phyloP scores from a whole-genome alignment of 1,284 basidiomycete species.

The Afroboletus lepidellus region DNA sequence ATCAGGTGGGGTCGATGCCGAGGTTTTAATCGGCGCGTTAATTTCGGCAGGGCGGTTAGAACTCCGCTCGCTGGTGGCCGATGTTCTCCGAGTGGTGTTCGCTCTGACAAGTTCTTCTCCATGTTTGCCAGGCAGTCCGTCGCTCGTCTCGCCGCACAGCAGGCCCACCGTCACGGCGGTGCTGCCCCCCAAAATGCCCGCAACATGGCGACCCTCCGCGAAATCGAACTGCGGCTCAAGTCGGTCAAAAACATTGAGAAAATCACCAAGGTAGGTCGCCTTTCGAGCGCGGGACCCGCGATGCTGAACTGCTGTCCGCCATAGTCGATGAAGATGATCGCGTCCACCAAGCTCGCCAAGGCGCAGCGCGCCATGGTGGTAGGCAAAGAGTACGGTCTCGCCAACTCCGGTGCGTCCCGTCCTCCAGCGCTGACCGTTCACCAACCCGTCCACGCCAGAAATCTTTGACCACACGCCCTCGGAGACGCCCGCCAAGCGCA shows the following conservation, averaged over 20 bases:
- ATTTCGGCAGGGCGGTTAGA: conserved; percentile 19
- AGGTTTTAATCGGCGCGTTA: conserved; percentile 24
- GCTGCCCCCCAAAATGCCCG: conserved; percentile 61
- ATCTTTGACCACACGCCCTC: conserved; percentile 74
- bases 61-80: conserved; percentile 33
- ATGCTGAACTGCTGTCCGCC: conserved; percentile 4
- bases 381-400: conserved; percentile 92
- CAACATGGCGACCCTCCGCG: conserved; percentile 96
- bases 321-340: conserved; percentile 99
- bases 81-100: conserved; percentile 36
- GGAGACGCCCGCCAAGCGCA: conserved; percentile 63
- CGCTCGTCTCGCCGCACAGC: conserved; percentile 58
- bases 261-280: conserved; percentile 88
- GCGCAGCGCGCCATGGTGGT: conserved; percentile 93
- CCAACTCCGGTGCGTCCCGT: conserved; percentile 79
- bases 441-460: conserved; percentile 49
- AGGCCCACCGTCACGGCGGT: conserved; percentile 52
- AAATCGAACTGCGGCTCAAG: conserved; percentile 96
- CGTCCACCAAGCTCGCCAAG: conserved; percentile 94
- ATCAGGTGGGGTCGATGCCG: conserved; percentile 23
- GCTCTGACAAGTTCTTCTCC: conserved; percentile 11
- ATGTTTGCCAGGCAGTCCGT: conserved; percentile 72
- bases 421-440: not conserved
- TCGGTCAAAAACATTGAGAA: conserved; percentile 98
- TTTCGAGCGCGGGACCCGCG: not conserved